These are phyloP conservation scores for Rosa lucieae DNA, from an alignment of 306 rosid genomes.

Conservation along the genomic window DNA sequence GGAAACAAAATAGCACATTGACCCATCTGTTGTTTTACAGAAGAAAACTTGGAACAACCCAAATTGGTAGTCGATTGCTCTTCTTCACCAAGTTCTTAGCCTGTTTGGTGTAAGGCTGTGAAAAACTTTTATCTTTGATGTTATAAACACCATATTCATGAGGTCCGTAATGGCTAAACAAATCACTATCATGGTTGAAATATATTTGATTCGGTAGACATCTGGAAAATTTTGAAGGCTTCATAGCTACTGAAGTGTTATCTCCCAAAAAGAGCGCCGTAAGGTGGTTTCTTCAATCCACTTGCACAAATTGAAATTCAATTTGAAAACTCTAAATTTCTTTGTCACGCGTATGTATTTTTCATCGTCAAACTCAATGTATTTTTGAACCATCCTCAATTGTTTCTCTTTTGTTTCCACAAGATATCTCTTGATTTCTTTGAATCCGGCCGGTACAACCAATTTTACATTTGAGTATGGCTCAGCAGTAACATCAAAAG, in stretches of 20 bases:
- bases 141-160: background rate
- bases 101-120: background rate
- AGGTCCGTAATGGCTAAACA: background rate
- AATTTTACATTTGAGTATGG: too few relatives aligned
- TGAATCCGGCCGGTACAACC: too few relatives aligned
- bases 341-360: too few relatives aligned
- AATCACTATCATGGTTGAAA: background rate
- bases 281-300: too few relatives aligned
- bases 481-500: too few relatives aligned
- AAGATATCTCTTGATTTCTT: too few relatives aligned
- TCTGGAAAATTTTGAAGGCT: background rate
- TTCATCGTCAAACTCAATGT: too few relatives aligned
- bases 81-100: background rate
- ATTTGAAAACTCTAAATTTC: too few relatives aligned
- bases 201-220: background rate
- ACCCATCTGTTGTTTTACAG: background rate
- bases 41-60: background rate
- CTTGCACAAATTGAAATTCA: too few relatives aligned
- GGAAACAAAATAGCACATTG: too few relatives aligned
- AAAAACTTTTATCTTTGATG: background rate
- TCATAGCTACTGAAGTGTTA: background rate
- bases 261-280: background rate
- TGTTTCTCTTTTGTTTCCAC: too few relatives aligned
- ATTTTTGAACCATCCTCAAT: too few relatives aligned
- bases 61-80: background rate